Conservation (phyloP, 805 yeast species). For the Ogataea henricii region DNA sequence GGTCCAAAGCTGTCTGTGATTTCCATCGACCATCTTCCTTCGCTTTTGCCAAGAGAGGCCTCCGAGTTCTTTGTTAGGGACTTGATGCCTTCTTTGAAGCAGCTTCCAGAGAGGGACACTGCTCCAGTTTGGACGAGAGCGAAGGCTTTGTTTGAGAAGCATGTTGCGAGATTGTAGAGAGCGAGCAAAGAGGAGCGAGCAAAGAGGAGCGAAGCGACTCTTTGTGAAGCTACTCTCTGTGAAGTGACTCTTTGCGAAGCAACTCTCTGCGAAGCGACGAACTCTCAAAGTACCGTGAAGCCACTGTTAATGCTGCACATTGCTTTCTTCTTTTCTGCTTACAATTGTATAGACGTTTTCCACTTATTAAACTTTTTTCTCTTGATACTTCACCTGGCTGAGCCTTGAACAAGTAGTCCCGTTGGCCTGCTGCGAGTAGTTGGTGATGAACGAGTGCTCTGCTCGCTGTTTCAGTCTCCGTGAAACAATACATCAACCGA, state of each 20-base stretch:
- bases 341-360: too few species aligned
- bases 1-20: constrained; percentile 91
- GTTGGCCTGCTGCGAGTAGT: too few species aligned
- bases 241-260: neutral
- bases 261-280: neutral
- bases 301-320: too few species aligned
- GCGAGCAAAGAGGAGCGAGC: constrained; percentile 14
- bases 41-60: constrained; percentile 94
- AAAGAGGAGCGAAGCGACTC: neutral
- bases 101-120: constrained; percentile 76
- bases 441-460: too few species aligned
- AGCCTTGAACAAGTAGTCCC: too few species aligned
- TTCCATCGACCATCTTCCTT: constrained; percentile 95
- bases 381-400: too few species aligned
- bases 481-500: too few species aligned
- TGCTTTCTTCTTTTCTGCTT: too few species aligned
- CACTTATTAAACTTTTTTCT: too few species aligned
- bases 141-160: constrained; percentile 77
- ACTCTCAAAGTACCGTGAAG: too few species aligned
- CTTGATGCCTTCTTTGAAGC: constrained; percentile 83
- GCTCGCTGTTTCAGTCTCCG: too few species aligned
- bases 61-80: constrained; percentile 89
- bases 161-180: constrained; percentile 77
- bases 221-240: neutral
- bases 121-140: constrained; percentile 95